Conservation (phyloP, 192 early-diverging fungal species). For the Blastocladiella britannica region DNA sequence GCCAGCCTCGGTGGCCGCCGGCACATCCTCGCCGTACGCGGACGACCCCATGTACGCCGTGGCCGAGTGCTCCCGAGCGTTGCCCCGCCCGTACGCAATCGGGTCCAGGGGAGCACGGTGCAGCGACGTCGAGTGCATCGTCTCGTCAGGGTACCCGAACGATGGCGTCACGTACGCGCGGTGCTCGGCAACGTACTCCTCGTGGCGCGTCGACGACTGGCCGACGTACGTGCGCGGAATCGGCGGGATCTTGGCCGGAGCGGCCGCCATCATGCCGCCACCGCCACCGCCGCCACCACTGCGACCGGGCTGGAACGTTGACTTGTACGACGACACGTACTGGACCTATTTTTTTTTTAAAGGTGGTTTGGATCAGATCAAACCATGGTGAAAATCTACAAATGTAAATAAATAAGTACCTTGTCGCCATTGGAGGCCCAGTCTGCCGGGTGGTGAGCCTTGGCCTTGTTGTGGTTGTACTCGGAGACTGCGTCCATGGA, state of each 20-base stretch:
- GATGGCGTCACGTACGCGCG: neutral
- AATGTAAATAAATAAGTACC: neutral
- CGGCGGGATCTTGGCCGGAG: neutral
- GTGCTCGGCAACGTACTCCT: neutral
- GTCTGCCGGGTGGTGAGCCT: neutral
- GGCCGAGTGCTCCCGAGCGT: neutral
- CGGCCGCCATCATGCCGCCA: no score
- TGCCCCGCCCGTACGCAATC: neutral
- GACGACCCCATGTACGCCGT: neutral
- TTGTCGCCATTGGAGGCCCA: neutral
- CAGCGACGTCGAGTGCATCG: neutral
- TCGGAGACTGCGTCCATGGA: neutral
- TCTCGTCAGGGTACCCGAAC: no score
- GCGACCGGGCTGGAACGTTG: neutral
- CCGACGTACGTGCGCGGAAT: neutral
- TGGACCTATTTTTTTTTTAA: no score
- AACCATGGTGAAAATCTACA: neutral
- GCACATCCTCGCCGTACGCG: neutral
- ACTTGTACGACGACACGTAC: neutral
- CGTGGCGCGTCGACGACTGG: neutral
- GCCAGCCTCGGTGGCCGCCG: no score
- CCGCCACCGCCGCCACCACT: neutral
- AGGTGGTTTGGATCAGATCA: neutral
- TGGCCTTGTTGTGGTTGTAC: neutral
- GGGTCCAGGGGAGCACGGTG: neutral